Evolutionary conservation across 805 yeast species (phyloP), one percentile per base, ranked within the genome.

Genomic region (Ogataea polymorpha): DNA sequence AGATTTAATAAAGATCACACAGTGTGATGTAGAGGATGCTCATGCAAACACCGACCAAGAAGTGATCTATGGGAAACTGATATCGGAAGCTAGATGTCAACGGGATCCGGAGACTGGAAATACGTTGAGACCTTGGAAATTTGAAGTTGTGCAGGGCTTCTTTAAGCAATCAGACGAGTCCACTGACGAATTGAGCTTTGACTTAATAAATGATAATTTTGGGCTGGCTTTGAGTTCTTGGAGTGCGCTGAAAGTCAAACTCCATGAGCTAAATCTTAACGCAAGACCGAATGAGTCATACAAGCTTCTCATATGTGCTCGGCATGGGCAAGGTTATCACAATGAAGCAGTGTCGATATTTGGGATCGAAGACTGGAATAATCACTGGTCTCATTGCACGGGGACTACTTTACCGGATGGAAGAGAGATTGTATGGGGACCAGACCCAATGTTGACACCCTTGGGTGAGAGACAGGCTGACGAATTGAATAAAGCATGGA

Each of bases 291-390:
- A 72, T 44, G 79, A 63, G 30, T 43, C 47, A 25, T 77, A 67
- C 57, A 79, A 78, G 50, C 51, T 79, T 34, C 43, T 79, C 3
- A 70, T 76, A 35, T 66, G 76, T 39, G 81, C 82, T 9, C 68
- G 88, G 55, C 88, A 82, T 51, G 88, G 87, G 5, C 85, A 81
- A 57, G 88, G 87, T 0, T 74, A 62, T 54, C 89, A 82, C 48
- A 82, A 82, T 50, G 65, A 67, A 32, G 72, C 76, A 3, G 76
- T 79, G 12, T 63, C 61, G 16, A 69, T 74, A 44, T 79, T 78
- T 50, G 86, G 86, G 9, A 41, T 66, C 14, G 68, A 69, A 2
- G 74, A 61, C n/a, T 82, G 87, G 89, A 61, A 76, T 50, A 50
- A 54, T 0, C 70, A 79, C 43, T 80, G 80, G 80, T 68, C 78